Evolutionary conservation across 2,329 filamentous ascomycete species (phyloP).

Genomic region (Alternaria gaisen): DNA sequence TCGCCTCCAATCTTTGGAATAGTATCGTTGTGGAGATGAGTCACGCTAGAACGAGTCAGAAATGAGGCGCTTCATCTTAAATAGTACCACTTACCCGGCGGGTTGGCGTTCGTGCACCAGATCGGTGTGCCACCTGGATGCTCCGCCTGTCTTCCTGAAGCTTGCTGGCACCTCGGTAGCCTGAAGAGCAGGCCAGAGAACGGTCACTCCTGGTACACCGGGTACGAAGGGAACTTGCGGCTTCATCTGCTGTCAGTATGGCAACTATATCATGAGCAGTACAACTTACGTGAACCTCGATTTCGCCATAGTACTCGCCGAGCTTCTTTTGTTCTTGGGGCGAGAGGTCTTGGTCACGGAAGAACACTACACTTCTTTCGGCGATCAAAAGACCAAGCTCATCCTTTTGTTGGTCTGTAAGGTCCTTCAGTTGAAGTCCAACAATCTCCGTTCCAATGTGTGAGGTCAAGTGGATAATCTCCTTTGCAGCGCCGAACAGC

Average conservation of each 20-base stretch:
- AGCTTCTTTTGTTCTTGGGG: conserved; percentile 44
- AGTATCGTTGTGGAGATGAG: conserved; percentile 74
- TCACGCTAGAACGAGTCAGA: conserved; percentile 55
- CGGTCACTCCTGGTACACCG: conserved; percentile 67
- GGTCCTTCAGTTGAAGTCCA: conserved; percentile 58
- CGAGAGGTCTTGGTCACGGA: conserved; percentile 59
- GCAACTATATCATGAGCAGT: not conserved
- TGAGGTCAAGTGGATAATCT: conserved; percentile 45
- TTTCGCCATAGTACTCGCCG: conserved; percentile 56
- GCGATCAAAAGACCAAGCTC: conserved; percentile 57
- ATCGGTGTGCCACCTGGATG: conserved; percentile 74
- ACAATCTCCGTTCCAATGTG: conserved; percentile 52
- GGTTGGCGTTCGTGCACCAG: conserved; percentile 76
- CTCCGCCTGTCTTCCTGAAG: conserved; percentile 73
- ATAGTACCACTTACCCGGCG: conserved; percentile 57
- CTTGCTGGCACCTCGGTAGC: conserved; percentile 68
- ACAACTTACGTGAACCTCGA: conserved; percentile 72
- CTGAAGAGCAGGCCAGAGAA: conserved; percentile 75
- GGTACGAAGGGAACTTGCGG: conserved; percentile 77
- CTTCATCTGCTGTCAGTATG: conserved; percentile 48
- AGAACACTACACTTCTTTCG: conserved; percentile 58
- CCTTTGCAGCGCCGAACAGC: conserved; percentile 54
- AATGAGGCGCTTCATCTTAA: not conserved
- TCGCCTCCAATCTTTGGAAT: conserved; percentile 72
- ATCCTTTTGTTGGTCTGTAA: conserved; percentile 59